phyloP scores from a whole-genome alignment of 139 green algal genomes.

The Chlamydomonas applanata region DNA sequence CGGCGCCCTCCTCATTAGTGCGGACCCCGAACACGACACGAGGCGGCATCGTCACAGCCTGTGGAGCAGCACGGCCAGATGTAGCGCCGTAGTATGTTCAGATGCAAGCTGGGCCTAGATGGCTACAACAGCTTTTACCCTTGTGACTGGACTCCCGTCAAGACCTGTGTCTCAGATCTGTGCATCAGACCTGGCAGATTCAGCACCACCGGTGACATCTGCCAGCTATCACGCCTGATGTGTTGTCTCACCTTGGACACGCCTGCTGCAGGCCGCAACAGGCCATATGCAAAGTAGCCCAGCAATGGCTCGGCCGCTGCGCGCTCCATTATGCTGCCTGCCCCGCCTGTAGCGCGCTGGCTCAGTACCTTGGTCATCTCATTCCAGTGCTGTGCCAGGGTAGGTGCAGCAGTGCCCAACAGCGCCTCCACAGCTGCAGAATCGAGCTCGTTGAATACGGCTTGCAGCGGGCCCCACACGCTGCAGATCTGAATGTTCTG shows the following conservation, averaged over 20 bases:
- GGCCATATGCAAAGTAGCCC: slow-evolving; percentile 39
- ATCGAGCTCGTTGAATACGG: slow-evolving; percentile 31
- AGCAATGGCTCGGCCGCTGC: slow-evolving; percentile 34
- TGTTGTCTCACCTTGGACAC: slow-evolving; percentile 20
- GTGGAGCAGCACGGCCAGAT: neutral
- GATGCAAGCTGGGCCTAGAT: no score
- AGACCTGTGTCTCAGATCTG: no score
- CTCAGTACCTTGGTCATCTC: slow-evolving; percentile 23
- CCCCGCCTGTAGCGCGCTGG: neutral
- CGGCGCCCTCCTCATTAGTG: slow-evolving; percentile 28
- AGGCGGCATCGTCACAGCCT: slow-evolving; percentile 37
- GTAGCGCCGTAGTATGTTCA: no score
- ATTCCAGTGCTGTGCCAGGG: slow-evolving; percentile 33
- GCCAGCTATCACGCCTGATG: neutral
- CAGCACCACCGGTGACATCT: no score
- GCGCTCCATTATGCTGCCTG: slow-evolving; percentile 17
- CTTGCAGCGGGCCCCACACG: slow-evolving; percentile 18
- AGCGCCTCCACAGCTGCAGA: slow-evolving; percentile 13
- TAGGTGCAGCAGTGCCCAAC: neutral
- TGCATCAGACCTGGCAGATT: no score
- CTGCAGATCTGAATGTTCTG: slow-evolving; percentile 21
- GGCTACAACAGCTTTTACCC: no score
- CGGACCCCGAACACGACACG: slow-evolving; percentile 26
- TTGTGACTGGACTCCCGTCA: no score
- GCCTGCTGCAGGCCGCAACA: slow-evolving; percentile 21